Percentiles rank a stretch among this genome's conserved stretches.
Evolutionary conservation across 345 rosid genomes (phyloP).

Genomic region (Viola odorata): DNA sequence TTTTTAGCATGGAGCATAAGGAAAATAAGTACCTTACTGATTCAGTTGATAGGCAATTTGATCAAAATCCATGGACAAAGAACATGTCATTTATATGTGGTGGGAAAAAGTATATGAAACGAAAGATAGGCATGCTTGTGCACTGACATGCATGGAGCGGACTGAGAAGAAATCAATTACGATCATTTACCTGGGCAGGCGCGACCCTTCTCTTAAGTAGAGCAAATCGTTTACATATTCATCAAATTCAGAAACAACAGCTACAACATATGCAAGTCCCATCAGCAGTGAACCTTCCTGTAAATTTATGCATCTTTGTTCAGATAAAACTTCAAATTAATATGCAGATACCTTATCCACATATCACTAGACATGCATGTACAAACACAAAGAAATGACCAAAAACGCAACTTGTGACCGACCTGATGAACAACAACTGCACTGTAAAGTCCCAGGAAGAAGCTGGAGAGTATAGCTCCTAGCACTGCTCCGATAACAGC

Average conservation of each 20-base stretch:
- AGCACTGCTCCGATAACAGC: slow-evolving; percentile 60
- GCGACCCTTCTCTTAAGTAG: slow-evolving; percentile 72
- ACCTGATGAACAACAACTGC: slow-evolving; percentile 79
- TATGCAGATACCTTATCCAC: background rate
- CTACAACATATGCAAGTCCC: slow-evolving; percentile 61
- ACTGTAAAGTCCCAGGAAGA: slow-evolving; percentile 61
- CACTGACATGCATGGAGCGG: background rate
- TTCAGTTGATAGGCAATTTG: too few species aligned
- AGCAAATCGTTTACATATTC: slow-evolving; percentile 82
- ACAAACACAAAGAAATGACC: background rate
- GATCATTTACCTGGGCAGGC: slow-evolving; percentile 58
- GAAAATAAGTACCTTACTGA: too few species aligned
- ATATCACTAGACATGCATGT: background rate
- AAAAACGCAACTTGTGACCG: slow-evolving; percentile 3
- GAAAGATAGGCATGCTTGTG: too few species aligned
- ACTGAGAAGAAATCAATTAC: background rate
- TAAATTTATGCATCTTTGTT: slow-evolving; percentile 16
- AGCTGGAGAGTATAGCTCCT: slow-evolving; percentile 54
- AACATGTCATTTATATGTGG: too few species aligned
- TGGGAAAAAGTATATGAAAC: too few species aligned
- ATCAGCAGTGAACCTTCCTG: slow-evolving; percentile 70
- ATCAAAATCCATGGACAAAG: too few species aligned
- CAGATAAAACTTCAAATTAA: slow-evolving; percentile 14
- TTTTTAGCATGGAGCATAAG: too few species aligned
- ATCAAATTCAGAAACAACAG: slow-evolving; percentile 63